Evolutionary conservation across 352 stramenopile species (phyloP), one percentile per base, ranked within the genome.

Genomic region (Phytopythium ostracodes): DNA sequence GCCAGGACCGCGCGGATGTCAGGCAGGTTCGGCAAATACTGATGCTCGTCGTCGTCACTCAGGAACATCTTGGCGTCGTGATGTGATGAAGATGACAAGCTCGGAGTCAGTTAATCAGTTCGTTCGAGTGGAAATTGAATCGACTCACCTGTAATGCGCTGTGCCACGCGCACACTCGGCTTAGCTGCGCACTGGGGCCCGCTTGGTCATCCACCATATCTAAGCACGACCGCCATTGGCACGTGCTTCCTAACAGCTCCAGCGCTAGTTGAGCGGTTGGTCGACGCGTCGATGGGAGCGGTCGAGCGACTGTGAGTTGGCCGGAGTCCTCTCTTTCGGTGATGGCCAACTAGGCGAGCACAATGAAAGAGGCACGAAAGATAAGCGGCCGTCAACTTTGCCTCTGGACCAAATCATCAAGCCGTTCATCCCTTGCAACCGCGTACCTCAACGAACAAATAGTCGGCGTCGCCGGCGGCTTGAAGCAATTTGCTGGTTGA

Each of bases 211-310:
- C 18, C 29, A 40, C 17, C 24, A 33, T 20, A 53, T 55, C 55
- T 22, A 79, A 58, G 35, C 73, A 81, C 24, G 73, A 78, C 14
- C 73, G 71, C 73, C 73, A 81, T 24, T 56, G 64, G 33, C 73
- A 81, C 14, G 38, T 60, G 18, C 46, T 47, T 0, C 53, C 61
- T 25, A 79, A 60, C 14, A 69, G 56, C 1, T 70, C 57, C 5
- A n/a, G 17, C 12, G 24, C 22, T 52, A 20, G 46, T 33, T 15
- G 8, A n/a, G 24, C n/a, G n/a, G n/a, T n/a, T n/a, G n/a, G n/a
- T n/a, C n/a, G n/a, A n/a, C n/a, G 46, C 46, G 46, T 15, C 33
- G 46, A 20, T 11, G 24, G 27, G 9, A 50, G 25, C 20, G 67
- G 15, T 15, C 22, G 50, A 25, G 57, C 8, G 40, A 35, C 35